Evolutionary conservation across 2,329 filamentous ascomycete genomes (phyloP), one percentile per base, ranked within the genome.

Genomic region (Zymoseptoria brevis): DNA sequence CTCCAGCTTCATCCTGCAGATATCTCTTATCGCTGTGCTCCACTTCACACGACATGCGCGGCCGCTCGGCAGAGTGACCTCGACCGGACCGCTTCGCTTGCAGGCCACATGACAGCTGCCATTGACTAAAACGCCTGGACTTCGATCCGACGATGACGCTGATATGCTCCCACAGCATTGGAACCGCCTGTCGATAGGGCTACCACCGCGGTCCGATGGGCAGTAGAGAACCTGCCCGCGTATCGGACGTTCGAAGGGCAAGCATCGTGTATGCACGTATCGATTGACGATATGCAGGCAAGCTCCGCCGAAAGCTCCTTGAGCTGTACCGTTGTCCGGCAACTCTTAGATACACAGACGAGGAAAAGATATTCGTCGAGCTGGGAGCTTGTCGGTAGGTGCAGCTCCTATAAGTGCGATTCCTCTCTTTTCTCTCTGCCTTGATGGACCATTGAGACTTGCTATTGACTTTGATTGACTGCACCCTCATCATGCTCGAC

Each of bases 201-300:
- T 41, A 26, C 35, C 53, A 45, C 29, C 13, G 16, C 52, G 50
- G 53, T 51, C 53, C 50, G 55, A 49, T 50, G 30, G 24, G 50
- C 35, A 8, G 26, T 8, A 29, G 26, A 29, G 26, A 29, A 8
- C 26, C 50, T 55, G 54, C 19, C 45, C 50, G 66, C 66, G 62
- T 67, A 66, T 66, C 64, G 30, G 7, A 60, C 62, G 56, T 60
- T 59, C 57, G 60, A 58, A 62, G 62, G 60, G 35, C 35, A 58
- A 59, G 58, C 55, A 49, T 57, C 59, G 55, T 60, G 60, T 35
- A 60, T 56, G 50, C 56, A 45, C 55, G 57, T 51, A 58, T 54
- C 55, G 53, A 57, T 54, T 60, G 56, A 59, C 53, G 58, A 54
- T 53, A 61, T 60, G 57, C 26, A 59, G 59, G 54, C 54, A 49